Base-by-base conservation (phyloP, 2,329 filamentous ascomycete genomes). In the Grosmannia clavigera region DNA sequence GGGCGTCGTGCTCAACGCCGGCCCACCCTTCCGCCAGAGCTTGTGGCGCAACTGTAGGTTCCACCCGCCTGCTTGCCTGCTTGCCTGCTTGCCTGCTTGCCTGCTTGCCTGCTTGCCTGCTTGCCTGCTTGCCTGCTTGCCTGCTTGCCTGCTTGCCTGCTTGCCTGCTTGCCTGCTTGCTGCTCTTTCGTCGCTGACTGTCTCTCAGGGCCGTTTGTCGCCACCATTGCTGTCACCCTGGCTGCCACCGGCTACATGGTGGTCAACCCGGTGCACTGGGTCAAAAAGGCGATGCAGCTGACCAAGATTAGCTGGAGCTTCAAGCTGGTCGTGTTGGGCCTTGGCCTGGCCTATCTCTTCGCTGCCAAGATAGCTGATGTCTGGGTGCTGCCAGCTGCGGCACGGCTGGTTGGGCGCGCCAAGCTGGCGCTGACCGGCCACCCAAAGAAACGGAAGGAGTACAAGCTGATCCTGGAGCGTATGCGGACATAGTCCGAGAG, bases 1-100 rank as follows among this genome's bases (percentile, higher is more conserved):
- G 0, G 94, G 90, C 4, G 80, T 97, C 48, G 87, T 97, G 1
- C 79, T 99, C 35, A 95, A 88, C 66, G 90, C 94, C n/a, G 95
- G 94, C 1, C 85, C 83, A 40, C 94, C 94, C 0, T 99, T 96
- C 75, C 81, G 94, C 59, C 88, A 94, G 67, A 81, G 83, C 19
- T 90, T 91, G 76, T 77, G 77, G 22, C 81, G 87, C 61, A 99
- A 99, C 69, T 82, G 88, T 91, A 72, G 74, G 86, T 76, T 29
- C 60, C 31, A 22, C 22, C 22, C 22, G 22, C 1, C 22, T 22
- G 22, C 22, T 22, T 22, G 22, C 1, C 22, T 22, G 65, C 16
- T 7, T 25, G 4, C 29, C 19, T 55, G 4, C 22, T n/a, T 29
- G 10, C 3, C 5, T 5, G 29, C 40, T 43, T 4, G 5, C 12